phyloP scores from a whole-genome alignment of 768 basidiomycete species.

The Phanerochaete carnosa region DNA sequence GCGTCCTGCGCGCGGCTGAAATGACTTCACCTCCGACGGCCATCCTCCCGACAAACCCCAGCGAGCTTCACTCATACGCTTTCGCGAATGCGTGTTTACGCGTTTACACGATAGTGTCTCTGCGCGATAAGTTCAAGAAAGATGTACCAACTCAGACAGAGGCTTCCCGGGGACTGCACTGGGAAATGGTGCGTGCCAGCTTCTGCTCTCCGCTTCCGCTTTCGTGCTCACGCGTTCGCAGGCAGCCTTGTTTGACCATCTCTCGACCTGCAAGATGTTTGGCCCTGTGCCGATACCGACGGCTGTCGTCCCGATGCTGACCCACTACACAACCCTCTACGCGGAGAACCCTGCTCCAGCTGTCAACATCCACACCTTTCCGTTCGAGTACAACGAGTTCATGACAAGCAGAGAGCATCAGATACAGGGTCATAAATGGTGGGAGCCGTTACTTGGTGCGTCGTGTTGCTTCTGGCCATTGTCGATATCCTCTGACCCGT shows the following conservation, averaged over 20 bases:
- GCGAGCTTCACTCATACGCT: not conserved
- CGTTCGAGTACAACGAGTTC: constrained; percentile 2
- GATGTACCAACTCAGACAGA: not conserved
- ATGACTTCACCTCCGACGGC: not conserved
- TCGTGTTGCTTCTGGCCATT: not conserved
- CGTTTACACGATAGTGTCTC: constrained; percentile 3
- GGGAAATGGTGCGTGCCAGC: not conserved
- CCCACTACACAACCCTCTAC: not conserved
- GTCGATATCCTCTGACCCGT: not conserved
- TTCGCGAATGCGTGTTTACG: constrained; percentile 1
- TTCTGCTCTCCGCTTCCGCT: not conserved
- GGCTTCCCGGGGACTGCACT: constrained; percentile 2
- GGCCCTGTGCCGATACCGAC: constrained; percentile 1
- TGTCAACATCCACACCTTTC: constrained; percentile 3
- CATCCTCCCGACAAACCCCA: not conserved
- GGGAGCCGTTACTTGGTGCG: constrained; percentile 2
- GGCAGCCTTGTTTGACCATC: constrained; percentile 2
- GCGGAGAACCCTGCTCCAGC: not conserved
- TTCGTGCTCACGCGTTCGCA: not conserved
- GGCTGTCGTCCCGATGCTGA: constrained; percentile 5
- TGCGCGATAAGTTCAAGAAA: not conserved
- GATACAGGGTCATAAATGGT: constrained; percentile 1
- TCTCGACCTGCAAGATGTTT: constrained; percentile 3
- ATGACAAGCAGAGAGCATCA: not conserved
- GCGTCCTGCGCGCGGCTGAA: not conserved